Evolutionary conservation across 768 basidiomycete species (phyloP).

Genomic region (Leccinellum rugosiceps): DNA sequence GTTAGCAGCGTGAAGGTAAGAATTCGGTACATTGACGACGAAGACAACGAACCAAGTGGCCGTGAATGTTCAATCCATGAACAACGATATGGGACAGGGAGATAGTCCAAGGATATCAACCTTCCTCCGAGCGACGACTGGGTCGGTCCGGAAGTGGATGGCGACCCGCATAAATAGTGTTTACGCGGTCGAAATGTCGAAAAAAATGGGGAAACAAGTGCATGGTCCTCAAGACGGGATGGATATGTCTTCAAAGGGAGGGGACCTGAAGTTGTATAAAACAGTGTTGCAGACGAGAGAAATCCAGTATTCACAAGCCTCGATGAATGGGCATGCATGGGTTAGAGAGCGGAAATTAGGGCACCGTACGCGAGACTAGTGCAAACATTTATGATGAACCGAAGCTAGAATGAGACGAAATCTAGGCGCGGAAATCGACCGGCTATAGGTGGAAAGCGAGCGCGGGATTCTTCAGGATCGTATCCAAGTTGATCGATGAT

Average conservation of each 20-base stretch:
- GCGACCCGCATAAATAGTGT: constrained; percentile 30
- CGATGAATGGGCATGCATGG: constrained; percentile 32
- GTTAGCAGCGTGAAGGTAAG: constrained; percentile 33
- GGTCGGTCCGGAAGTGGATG: constrained; percentile 15
- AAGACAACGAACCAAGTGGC: constrained; percentile 25
- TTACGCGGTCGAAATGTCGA: constrained; percentile 29
- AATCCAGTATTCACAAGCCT: constrained; percentile 37
- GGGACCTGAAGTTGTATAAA: constrained; percentile 25
- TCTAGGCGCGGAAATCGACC: constrained; percentile 22
- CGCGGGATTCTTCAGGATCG: constrained; percentile 36
- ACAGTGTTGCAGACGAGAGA: constrained; percentile 22
- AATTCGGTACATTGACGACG: constrained; percentile 33
- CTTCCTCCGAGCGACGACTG: constrained; percentile 26
- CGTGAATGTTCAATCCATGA: constrained; percentile 38
- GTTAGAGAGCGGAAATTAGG: constrained; percentile 41
- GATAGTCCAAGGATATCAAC: constrained; percentile 33
- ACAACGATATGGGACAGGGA: constrained; percentile 28
- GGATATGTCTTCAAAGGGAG: constrained; percentile 55
- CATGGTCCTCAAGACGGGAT: constrained; percentile 54
- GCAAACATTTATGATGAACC: constrained; percentile 26
- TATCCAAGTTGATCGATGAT: constrained; percentile 50
- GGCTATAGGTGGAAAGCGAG: constrained; percentile 1
- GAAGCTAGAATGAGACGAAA: constrained; percentile 23
- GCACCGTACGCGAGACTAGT: constrained; percentile 33
- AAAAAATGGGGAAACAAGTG: constrained; percentile 29